phyloP scores from a whole-genome alignment of 2,329 filamentous ascomycete genomes.

The Fusarium sp. region DNA sequence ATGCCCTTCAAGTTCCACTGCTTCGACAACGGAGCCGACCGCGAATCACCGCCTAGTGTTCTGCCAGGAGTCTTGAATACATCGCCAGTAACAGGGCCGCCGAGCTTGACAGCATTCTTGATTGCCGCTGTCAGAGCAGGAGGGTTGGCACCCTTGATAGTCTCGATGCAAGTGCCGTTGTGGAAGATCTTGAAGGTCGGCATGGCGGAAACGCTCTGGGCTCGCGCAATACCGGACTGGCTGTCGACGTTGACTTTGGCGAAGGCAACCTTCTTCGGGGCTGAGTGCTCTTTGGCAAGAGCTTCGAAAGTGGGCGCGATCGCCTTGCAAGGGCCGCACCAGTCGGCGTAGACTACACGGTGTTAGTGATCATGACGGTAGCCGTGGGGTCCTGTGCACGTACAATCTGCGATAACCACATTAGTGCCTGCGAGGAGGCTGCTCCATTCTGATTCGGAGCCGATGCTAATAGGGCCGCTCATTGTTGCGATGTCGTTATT shows the following conservation, averaged over 20 bases:
- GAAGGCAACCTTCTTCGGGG: constrained; percentile 86
- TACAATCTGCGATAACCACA: constrained; percentile 92
- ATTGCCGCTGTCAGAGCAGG: constrained; percentile 81
- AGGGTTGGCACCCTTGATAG: constrained; percentile 84
- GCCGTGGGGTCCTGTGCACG: constrained; percentile 46
- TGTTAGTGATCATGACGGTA: constrained; percentile 42
- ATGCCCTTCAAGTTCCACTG: constrained; percentile 57
- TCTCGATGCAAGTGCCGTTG: constrained; percentile 77
- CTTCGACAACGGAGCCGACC: constrained; percentile 25
- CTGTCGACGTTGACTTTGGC: constrained; percentile 91
- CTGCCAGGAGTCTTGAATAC: constrained; percentile 67
- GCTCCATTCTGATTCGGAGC: constrained; percentile 77
- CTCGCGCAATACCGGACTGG: constrained; percentile 80
- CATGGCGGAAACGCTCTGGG: constrained; percentile 86
- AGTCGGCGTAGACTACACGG: constrained; percentile 86
- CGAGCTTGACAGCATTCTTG: constrained; percentile 73
- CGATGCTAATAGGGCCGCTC: constrained; percentile 66
- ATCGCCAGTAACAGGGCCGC: constrained; percentile 57
- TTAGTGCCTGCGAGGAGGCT: constrained; percentile 77
- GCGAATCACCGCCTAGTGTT: constrained; percentile 63
- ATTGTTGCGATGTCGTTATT: constrained; percentile 49
- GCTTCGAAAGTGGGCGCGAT: constrained; percentile 91
- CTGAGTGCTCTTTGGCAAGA: constrained; percentile 81
- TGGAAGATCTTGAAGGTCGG: constrained; percentile 95
- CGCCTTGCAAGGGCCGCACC: constrained; percentile 93